phyloP scores from a whole-genome alignment of 1,284 basidiomycete genomes.

The Afroboletus lepidellus region DNA sequence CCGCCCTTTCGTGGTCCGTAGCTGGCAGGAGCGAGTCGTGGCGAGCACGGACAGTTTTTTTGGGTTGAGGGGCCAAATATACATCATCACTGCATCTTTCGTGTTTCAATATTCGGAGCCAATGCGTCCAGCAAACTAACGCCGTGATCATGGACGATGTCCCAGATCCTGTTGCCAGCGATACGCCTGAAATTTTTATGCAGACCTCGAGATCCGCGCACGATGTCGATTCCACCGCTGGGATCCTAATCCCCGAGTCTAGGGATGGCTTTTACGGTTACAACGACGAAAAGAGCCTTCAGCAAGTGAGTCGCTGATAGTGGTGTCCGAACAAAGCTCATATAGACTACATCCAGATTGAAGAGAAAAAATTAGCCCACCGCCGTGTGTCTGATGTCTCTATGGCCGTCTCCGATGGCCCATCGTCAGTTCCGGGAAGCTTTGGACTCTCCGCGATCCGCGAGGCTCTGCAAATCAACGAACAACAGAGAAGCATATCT shows the following conservation, averaged over 20 bases:
- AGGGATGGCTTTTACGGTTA: slow-evolving; percentile 76
- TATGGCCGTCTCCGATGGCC: slow-evolving; percentile 40
- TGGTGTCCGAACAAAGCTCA: neutral
- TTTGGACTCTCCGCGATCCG: slow-evolving; percentile 42
- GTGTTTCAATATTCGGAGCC: slow-evolving; percentile 6
- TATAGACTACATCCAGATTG: slow-evolving; percentile 48
- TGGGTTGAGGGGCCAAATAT: slow-evolving; percentile 16
- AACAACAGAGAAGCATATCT: slow-evolving; percentile 20
- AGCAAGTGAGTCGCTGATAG: slow-evolving; percentile 53
- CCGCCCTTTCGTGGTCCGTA: too few relatives aligned
- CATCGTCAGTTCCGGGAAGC: slow-evolving; percentile 37
- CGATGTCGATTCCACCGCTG: slow-evolving; percentile 20
- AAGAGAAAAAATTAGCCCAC: slow-evolving; percentile 67
- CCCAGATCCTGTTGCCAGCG: neutral
- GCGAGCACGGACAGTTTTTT: neutral
- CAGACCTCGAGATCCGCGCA: slow-evolving; percentile 5
- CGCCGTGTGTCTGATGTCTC: slow-evolving; percentile 45
- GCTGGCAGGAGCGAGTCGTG: too few relatives aligned
- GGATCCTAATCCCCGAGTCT: slow-evolving; percentile 54
- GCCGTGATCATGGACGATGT: slow-evolving; percentile 15
- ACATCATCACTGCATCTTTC: slow-evolving; percentile 6
- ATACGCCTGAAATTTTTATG: neutral
- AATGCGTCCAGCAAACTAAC: neutral
- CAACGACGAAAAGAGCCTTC: slow-evolving; percentile 67
- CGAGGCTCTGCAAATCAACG: slow-evolving; percentile 31